Evolutionary conservation across 345 rosid species (phyloP), one percentile per base, ranked within the genome.

Genomic region (Arabis hirsuta): DNA sequence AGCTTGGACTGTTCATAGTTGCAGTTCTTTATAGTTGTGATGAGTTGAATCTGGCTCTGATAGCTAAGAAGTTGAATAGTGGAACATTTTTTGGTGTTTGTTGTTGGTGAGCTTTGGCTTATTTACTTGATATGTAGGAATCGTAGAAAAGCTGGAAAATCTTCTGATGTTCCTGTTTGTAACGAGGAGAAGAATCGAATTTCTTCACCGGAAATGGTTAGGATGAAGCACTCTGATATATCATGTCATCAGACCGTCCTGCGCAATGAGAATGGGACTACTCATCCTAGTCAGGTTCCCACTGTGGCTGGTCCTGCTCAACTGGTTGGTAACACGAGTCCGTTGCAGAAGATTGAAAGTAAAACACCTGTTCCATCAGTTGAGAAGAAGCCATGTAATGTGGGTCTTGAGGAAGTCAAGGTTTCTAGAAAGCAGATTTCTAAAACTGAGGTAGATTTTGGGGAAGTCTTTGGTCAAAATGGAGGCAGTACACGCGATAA

Each of bases 191-290:
- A 51, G 66, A 67, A 73, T 73, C 74, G 31, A 44, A 74, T 55
- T 45, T 74, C 75, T 2, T 78, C 85, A 51, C 69, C 76, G 38
- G 88, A 82, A 13, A 48, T 71, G 76, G 78, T 83, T 76, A 87
- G 77, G 58, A 82, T 71, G 77, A 87, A 86, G 74, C 81, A 83
- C 58, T 75, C 82, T 81, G 88, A 83, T 26, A 51, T 83, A 76
- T 85, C 81, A 7, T 76, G 82, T 70, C 73, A 80, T 52, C 86
- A 80, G 73, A 73, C 78, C 12, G 63, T 42, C 31, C 74, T 65
- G 5, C 82, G 74, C n/a, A 68, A 75, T 77, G 79, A 79, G 74
- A 84, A 62, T 38, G 84, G 78, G 81, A 20, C 67, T 29, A 73
- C 70, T 24, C 85, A 76, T 20, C 52, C 76, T 53, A 86, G 82